Percentiles rank a stretch among this genome's conserved stretches.
Conservation (phyloP, 106 monocot species). For the Dendrobium huoshanense region DNA sequence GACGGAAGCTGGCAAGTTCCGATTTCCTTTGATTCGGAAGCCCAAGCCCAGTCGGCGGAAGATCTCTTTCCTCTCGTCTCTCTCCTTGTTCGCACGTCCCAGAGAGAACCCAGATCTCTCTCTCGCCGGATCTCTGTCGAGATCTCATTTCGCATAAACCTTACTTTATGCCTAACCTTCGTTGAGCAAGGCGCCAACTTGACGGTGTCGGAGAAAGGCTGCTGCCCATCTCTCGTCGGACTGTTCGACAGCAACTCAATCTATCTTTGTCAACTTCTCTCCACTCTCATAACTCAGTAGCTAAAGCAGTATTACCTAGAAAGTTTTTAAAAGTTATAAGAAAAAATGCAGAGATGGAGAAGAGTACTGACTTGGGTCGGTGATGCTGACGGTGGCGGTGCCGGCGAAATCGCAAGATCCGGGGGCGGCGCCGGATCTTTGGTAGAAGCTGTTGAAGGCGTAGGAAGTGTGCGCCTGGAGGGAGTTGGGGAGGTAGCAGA, state of each 20-base stretch:
- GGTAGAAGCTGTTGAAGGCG: constrained; percentile 83
- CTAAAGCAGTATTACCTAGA: too few relatives aligned
- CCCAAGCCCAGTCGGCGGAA: too few relatives aligned
- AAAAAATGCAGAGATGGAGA: not conserved
- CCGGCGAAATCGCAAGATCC: constrained; percentile 81
- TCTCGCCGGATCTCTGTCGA: too few relatives aligned
- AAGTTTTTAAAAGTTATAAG: not conserved
- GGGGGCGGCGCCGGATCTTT: constrained; percentile 37
- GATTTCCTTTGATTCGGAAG: too few relatives aligned
- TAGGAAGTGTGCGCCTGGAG: constrained; percentile 77
- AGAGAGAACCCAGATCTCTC: too few relatives aligned
- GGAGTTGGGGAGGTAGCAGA: constrained; percentile 79
- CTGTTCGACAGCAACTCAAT: constrained; percentile 16
- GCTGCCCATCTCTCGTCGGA: constrained; percentile 32
- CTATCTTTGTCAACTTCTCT: constrained; percentile 43
- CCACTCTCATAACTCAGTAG: not conserved
- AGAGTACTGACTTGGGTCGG: constrained; percentile 50
- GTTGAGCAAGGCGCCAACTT: constrained; percentile 39
- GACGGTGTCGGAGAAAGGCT: constrained; percentile 41
- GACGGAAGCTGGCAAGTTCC: too few relatives aligned
- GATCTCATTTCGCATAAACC: constrained; percentile 9
- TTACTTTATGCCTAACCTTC: constrained; percentile 41
- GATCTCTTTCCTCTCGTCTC: too few relatives aligned
- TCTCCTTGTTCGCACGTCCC: too few relatives aligned
- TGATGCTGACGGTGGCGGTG: constrained; percentile 47